These are phyloP conservation scores for Hymenoscyphus scutula DNA, from an alignment of 2,329 filamentous ascomycete species.

Conservation along the genomic window DNA sequence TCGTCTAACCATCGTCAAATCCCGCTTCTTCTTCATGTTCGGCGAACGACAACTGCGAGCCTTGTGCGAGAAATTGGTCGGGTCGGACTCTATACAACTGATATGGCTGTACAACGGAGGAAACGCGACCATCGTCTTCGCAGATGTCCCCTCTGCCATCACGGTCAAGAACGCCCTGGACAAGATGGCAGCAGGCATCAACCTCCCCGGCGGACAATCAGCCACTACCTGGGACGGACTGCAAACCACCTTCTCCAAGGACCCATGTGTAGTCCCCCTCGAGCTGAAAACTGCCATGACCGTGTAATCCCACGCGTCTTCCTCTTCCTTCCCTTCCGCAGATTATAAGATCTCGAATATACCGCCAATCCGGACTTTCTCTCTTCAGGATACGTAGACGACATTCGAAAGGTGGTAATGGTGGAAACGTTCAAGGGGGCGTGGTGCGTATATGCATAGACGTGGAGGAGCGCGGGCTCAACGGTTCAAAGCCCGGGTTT, in stretches of 20 bases:
- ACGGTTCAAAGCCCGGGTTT: too few species aligned
- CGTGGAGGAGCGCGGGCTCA: neutral
- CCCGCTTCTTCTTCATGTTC: slow-evolving; percentile 33
- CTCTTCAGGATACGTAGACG: neutral
- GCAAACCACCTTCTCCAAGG: slow-evolving; percentile 30
- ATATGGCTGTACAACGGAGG: slow-evolving; percentile 35
- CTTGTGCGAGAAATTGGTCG: slow-evolving; percentile 29
- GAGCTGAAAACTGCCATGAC: slow-evolving; percentile 23
- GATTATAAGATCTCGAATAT: slow-evolving; percentile 4
- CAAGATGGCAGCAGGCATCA: slow-evolving; percentile 14
- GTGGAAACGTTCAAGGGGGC: neutral
- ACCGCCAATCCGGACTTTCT: neutral
- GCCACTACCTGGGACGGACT: slow-evolving; percentile 25
- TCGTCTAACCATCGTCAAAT: slow-evolving; percentile 34
- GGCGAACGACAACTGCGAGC: slow-evolving; percentile 24
- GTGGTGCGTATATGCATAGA: neutral
- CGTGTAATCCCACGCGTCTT: neutral
- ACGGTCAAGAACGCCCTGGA: slow-evolving; percentile 32
- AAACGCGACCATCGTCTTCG: slow-evolving; percentile 35
- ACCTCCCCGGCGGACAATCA: slow-evolving; percentile 12
- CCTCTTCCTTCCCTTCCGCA: neutral
- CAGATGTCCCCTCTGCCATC: slow-evolving; percentile 29
- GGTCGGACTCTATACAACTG: slow-evolving; percentile 28
- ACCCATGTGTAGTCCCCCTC: slow-evolving; percentile 28
- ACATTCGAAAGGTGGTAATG: slow-evolving; percentile 3